Evolutionary conservation across 208 protist genomes (phyloP).

Genomic region (Leishmania martiniquensis): DNA sequence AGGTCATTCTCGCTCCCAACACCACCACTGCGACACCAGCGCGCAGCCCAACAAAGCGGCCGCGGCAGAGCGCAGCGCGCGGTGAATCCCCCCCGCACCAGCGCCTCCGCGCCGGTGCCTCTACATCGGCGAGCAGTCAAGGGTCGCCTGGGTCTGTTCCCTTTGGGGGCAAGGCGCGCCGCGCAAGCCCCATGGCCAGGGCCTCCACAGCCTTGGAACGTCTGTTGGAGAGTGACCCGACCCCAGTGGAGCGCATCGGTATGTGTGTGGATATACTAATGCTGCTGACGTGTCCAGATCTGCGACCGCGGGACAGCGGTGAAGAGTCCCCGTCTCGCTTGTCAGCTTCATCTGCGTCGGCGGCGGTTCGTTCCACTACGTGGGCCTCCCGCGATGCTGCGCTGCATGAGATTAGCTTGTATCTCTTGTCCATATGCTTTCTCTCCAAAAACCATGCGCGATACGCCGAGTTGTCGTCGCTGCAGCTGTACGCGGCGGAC

Average conservation of each 20-base stretch:
- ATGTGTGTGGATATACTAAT: slow-evolving; percentile 79
- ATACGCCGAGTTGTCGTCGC: slow-evolving; percentile 33
- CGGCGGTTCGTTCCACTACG: slow-evolving; percentile 54
- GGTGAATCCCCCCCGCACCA: slow-evolving; percentile 11
- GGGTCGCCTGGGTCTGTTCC: background rate
- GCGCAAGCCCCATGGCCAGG: background rate
- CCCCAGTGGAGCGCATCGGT: slow-evolving; percentile 51
- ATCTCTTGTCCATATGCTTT: slow-evolving; percentile 54
- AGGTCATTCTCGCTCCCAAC: slow-evolving; percentile 4
- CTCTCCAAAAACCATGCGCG: slow-evolving; percentile 24
- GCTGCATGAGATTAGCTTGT: slow-evolving; percentile 49
- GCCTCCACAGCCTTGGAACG: slow-evolving; percentile 16
- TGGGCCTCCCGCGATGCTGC: slow-evolving; percentile 63
- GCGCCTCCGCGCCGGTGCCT: slow-evolving; percentile 16
- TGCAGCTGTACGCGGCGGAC: slow-evolving; percentile 64
- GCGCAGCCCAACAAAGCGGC: slow-evolving; percentile 14
- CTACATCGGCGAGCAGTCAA: background rate
- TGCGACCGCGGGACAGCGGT: slow-evolving; percentile 41
- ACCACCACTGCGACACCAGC: background rate
- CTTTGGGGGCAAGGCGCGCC: background rate
- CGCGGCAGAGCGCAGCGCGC: background rate
- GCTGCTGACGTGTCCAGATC: slow-evolving; percentile 71
- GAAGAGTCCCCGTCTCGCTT: slow-evolving; percentile 26
- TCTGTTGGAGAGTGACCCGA: slow-evolving; percentile 21
- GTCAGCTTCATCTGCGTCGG: slow-evolving; percentile 38